Evolutionary conservation across 495 filamentous ascomycete species (phyloP), one percentile per base, ranked within the genome.

Genomic region (Penicillium waksmanii): DNA sequence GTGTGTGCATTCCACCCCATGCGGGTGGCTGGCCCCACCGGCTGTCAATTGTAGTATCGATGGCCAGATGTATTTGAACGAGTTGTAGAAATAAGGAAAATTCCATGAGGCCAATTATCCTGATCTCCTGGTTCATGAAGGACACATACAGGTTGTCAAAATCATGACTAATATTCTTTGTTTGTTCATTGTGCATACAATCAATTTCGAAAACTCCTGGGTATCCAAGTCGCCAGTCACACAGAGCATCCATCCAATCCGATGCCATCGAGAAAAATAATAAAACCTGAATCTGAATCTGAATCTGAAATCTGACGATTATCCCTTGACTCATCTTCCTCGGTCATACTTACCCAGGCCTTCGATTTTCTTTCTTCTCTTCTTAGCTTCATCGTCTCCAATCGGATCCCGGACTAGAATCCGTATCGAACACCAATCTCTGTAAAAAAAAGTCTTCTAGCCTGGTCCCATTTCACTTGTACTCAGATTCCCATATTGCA

Each of bases 151-250:
- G 27, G 27, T 8, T 31, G 8, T 31, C 27, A 31, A 4, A 31
- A 9, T 31, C 27, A 31, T 8, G 27, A 31, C 27, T 31, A 31
- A 31, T 17, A 27, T 35, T 19, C n/a, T 18, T 35, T 51, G 13
- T 12, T 35, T 48, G 2, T 40, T 56, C 17, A 40, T 58, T 33
- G 23, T 51, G 51, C 46, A 63, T 44, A 40, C 13, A 52, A 53
- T 43, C 31, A 36, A 17, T 18, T 33, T 15, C 10, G 21, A 50
- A 59, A 64, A 62, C 62, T 67, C 61, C 61, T 50, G 65, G 65
- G 65, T 67, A 67, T 67, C 55, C 33, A 59, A 56, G 50, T 67
- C 49, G 46, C 40, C 51, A 36, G 35, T 34, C 27, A 31, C 27
- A 56, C 48, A 56, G 15, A 60, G 40, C 31, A 6, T 51, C 27